Evolutionary conservation across 2,329 filamentous ascomycete species (phyloP).

Genomic region (Hypocrella siamensis): DNA sequence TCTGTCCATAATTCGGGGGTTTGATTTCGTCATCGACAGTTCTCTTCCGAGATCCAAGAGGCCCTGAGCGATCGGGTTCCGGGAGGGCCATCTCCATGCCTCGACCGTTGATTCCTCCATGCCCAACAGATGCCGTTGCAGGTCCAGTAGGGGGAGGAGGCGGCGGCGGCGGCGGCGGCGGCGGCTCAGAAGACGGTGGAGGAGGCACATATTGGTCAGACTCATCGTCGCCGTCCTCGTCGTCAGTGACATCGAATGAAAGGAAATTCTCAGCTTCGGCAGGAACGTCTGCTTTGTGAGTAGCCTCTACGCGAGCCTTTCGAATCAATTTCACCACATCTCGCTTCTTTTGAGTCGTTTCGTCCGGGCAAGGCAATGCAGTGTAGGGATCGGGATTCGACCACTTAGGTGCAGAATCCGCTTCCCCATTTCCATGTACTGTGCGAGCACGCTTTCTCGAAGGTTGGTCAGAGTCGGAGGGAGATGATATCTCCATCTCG

Average conservation of each 20-base stretch:
- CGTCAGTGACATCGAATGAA: constrained; percentile 57
- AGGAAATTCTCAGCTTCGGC: constrained; percentile 71
- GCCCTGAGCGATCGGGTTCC: constrained; percentile 18
- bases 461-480: constrained; percentile 20
- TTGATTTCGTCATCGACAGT: constrained; percentile 56
- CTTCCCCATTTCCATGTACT: constrained; percentile 13
- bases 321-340: constrained; percentile 86
- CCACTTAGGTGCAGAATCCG: constrained; percentile 56
- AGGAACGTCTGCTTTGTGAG: constrained; percentile 32
- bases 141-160: constrained; percentile 3
- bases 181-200: constrained; percentile 8
- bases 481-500: constrained; percentile 44
- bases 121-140: neutral
- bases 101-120: neutral
- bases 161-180: constrained; percentile 4
- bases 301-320: constrained; percentile 57
- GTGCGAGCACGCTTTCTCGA: constrained; percentile 19
- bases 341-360: constrained; percentile 56
- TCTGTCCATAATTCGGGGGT: constrained; percentile 32
- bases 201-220: constrained; percentile 6
- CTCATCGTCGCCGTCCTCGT: constrained; percentile 23
- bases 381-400: constrained; percentile 95
- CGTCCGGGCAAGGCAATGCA: constrained; percentile 64
- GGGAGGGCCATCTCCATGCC: constrained; percentile 8
- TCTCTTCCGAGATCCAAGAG: constrained; percentile 56